A percentile compares a stretch with the other conserved stretches of the same genome.
phyloP scores from a whole-genome alignment of 208 protist genomes.

The Leishmania aethiopica region DNA sequence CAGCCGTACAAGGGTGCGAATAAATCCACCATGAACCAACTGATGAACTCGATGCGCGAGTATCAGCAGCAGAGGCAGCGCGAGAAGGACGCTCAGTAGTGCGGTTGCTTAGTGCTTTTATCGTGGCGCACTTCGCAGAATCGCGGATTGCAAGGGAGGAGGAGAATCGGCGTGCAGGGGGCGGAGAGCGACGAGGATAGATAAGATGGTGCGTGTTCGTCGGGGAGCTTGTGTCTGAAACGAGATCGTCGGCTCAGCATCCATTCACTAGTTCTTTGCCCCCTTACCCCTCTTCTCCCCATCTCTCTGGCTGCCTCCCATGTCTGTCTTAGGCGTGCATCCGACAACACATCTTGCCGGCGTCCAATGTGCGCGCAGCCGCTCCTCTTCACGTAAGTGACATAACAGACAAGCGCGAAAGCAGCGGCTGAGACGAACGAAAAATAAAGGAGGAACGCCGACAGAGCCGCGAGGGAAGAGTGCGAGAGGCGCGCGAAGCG shows the following conservation, averaged over 20 bases:
- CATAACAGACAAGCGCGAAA: background rate
- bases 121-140: background rate
- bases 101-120: background rate
- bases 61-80: slow-evolving; percentile 73
- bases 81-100: slow-evolving; percentile 36
- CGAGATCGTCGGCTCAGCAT: background rate
- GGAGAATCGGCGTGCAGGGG: background rate
- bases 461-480: background rate
- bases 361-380: background rate
- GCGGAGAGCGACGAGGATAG: background rate
- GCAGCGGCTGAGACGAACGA: background rate
- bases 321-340: background rate
- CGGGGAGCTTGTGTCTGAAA: background rate
- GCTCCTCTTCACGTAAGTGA: background rate
- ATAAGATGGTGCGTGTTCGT: background rate
- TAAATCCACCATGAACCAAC: slow-evolving; percentile 73
- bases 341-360: background rate
- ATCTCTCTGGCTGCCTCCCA: background rate
- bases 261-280: background rate
- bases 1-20: slow-evolving; percentile 79
- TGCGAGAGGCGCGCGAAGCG: background rate
- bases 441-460: background rate
- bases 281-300: background rate
- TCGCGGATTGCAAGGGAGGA: background rate
- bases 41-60: slow-evolving; percentile 78